These are phyloP conservation scores for Nakazawaea populi DNA, from an alignment of 805 yeast species.

Conservation along the genomic window DNA sequence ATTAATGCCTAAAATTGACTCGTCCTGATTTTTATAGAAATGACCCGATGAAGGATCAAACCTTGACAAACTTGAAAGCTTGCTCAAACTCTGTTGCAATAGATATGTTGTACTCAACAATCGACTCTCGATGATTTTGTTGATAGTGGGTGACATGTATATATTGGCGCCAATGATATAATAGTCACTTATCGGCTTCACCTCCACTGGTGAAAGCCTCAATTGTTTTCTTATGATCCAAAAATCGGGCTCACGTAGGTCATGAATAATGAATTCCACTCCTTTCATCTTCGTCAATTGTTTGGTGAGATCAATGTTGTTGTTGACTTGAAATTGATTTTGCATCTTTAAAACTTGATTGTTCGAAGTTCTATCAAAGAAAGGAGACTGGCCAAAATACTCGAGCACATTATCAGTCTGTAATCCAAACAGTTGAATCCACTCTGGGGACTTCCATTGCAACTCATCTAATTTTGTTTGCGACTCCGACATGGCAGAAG, in stretches of 20 bases:
- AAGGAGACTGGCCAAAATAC: slow-evolving; percentile 90
- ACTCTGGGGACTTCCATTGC: slow-evolving; percentile 97
- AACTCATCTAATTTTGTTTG: slow-evolving; percentile 65
- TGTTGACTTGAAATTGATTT: slow-evolving; percentile 63
- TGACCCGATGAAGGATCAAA: slow-evolving; percentile 62
- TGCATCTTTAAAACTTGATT: slow-evolving; percentile 96
- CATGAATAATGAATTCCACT: slow-evolving; percentile 70
- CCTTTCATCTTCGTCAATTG: slow-evolving; percentile 73
- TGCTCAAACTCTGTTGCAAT: slow-evolving; percentile 40
- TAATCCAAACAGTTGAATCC: slow-evolving; percentile 87
- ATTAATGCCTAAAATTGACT: not conserved
- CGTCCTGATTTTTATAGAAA: slow-evolving; percentile 26
- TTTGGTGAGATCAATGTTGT: slow-evolving; percentile 26
- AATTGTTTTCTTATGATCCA: slow-evolving; percentile 88
- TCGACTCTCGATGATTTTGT: slow-evolving; percentile 68
- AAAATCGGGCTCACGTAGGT: slow-evolving; percentile 81
- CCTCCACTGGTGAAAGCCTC: slow-evolving; percentile 46
- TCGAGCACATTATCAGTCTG: slow-evolving; percentile 88
- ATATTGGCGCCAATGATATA: slow-evolving; percentile 89
- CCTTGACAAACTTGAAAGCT: slow-evolving; percentile 41
- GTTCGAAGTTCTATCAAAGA: slow-evolving; percentile 88
- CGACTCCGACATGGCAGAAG: not conserved
- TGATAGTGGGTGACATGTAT: slow-evolving; percentile 80
- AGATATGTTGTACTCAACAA: slow-evolving; percentile 43
- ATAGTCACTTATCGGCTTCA: slow-evolving; percentile 62